These are phyloP conservation scores for Pleurotus pulmonarius DNA, from an alignment of 768 basidiomycete species.

Conservation along the genomic window DNA sequence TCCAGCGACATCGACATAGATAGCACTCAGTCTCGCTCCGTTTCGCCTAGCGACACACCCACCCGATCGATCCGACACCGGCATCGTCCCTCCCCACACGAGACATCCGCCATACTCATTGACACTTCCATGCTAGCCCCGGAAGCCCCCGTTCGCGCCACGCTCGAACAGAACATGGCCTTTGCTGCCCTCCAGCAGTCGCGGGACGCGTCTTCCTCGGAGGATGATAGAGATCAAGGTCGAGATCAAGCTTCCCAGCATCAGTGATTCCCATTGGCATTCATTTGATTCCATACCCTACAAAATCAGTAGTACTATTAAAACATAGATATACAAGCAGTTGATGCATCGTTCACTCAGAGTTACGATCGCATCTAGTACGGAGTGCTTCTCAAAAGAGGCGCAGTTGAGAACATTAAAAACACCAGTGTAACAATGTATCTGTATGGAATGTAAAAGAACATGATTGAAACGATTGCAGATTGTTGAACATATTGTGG, in stretches of 20 bases:
- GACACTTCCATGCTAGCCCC: conserved; percentile 36
- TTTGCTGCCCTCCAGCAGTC: conserved; percentile 66
- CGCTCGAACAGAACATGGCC: conserved; percentile 82
- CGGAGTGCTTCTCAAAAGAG: neutral
- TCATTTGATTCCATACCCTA: neutral
- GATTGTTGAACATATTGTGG: conserved; percentile 8
- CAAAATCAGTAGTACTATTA: neutral
- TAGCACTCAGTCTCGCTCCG: conserved; percentile 44
- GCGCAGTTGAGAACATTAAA: conserved; percentile 1
- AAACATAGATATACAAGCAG: neutral
- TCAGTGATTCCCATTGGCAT: conserved; percentile 2
- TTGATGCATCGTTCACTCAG: neutral
- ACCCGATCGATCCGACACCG: conserved; percentile 19
- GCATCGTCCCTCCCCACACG: conserved; percentile 24
- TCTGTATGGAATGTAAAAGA: neutral
- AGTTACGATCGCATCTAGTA: neutral
- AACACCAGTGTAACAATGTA: conserved; percentile 7
- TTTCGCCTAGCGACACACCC: conserved; percentile 38
- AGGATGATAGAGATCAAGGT: neutral
- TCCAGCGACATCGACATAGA: conserved; percentile 62
- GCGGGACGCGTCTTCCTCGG: conserved; percentile 18
- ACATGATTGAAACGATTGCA: neutral
- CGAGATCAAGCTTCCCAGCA: neutral
- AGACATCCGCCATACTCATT: conserved; percentile 37
- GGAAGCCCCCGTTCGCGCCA: conserved; percentile 52